Conservation (phyloP, 768 basidiomycete species). For the Plicaturopsis crispa region DNA sequence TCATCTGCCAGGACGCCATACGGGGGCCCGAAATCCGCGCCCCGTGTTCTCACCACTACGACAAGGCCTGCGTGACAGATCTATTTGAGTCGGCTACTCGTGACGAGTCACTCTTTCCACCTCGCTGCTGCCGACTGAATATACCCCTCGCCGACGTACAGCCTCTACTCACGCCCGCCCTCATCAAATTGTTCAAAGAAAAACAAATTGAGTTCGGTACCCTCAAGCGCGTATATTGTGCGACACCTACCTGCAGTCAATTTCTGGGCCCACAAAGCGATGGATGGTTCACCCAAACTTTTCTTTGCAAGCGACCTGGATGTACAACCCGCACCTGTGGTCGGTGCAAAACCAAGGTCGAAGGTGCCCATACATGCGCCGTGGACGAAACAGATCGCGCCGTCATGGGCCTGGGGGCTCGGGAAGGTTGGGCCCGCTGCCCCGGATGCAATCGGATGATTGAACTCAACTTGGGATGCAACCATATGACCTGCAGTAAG, state of each 20-base stretch:
- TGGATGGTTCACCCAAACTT: constrained; percentile 17
- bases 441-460: constrained; percentile 31
- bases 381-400: constrained; percentile 16
- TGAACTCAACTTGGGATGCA: constrained; percentile 28
- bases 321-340: constrained; percentile 18
- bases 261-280: constrained; percentile 26
- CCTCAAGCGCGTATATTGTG: constrained; percentile 29
- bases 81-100: constrained; percentile 25
- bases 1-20: constrained; percentile 27
- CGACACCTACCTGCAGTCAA: constrained; percentile 23
- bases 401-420: constrained; percentile 17
- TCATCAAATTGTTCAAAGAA: constrained; percentile 13
- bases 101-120: constrained; percentile 34
- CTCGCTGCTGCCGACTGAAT: constrained; percentile 27
- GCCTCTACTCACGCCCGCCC: constrained; percentile 14
- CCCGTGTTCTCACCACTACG: constrained; percentile 28
- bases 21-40: constrained; percentile 16
- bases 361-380: constrained; percentile 13
- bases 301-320: constrained; percentile 11
- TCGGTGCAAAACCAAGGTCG: constrained; percentile 12
- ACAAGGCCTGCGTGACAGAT: constrained; percentile 21
- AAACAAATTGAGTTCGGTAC: constrained; percentile 24
- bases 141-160: constrained; percentile 20
- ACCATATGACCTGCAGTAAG: constrained; percentile 34
- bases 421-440: constrained; percentile 28